Evolutionary conservation across 2,329 filamentous ascomycete species (phyloP).

Genomic region (Penicillium thymicola): DNA sequence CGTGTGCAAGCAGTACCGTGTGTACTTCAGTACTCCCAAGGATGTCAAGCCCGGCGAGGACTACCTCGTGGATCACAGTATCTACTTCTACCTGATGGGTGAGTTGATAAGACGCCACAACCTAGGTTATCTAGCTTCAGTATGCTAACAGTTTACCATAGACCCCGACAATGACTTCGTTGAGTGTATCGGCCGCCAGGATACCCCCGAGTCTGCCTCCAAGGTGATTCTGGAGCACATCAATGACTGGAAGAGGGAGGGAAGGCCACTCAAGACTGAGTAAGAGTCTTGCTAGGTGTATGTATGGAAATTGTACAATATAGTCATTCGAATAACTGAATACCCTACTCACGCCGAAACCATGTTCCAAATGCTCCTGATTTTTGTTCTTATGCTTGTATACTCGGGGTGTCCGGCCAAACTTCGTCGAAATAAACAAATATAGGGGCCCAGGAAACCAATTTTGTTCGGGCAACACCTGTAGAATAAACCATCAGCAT

Average conservation of each 20-base stretch:
- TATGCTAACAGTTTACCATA: conserved; percentile 28
- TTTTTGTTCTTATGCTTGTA: neutral
- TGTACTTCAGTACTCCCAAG: conserved; percentile 92
- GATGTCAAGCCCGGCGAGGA: conserved; percentile 90
- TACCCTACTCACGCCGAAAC: conserved; percentile 25
- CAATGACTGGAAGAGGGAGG: conserved; percentile 65
- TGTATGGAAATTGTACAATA: conserved; percentile 26
- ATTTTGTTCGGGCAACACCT: neutral
- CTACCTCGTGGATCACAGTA: conserved; percentile 97
- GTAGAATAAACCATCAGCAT: neutral
- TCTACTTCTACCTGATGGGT: conserved; percentile 98
- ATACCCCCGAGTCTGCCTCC: conserved; percentile 82
- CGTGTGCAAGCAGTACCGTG: conserved; percentile 91
- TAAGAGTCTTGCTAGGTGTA: conserved; percentile 15
- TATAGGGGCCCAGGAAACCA: neutral
- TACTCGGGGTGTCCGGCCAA: no score
- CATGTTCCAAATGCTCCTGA: neutral
- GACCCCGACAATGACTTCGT: conserved; percentile 98
- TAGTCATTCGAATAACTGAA: conserved; percentile 20
- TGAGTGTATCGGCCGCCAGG: conserved; percentile 90
- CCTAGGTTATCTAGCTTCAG: neutral
- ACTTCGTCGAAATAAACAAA: neutral
- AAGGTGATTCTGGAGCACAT: conserved; percentile 84
- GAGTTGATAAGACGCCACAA: conserved; percentile 25
- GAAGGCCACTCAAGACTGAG: conserved; percentile 50